Evolutionary conservation across 2,329 filamentous ascomycete species (phyloP), one percentile per base, ranked within the genome.

Genomic region (Fusarium sp.): DNA sequence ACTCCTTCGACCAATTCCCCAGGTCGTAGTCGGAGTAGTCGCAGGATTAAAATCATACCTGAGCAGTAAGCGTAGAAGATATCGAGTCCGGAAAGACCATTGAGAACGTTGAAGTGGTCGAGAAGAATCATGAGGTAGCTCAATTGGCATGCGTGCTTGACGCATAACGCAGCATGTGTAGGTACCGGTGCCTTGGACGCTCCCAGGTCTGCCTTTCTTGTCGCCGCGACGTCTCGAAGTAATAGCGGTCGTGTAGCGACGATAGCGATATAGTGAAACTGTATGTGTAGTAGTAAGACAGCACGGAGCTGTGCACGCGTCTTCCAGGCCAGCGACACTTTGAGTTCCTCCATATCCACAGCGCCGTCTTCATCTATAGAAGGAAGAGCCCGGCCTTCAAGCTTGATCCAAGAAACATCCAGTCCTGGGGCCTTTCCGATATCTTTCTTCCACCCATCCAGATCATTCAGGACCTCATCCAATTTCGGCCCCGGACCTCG

Each of bases 61-160:
- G 77, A 75, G 45, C 75, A 79, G 59, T 79, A 80, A 34, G 76
- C 73, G 53, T 80, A 80, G 37, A 79, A 80, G 4, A 79, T 71
- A 30, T 81, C 79, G 1, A 80, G 68, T 3, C 78, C 78, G 1
- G 78, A 78, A 10, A 78, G 66, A 2, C 79, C 78, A 49, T 80
- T 78, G 9, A 81, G 51, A 1, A 78, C 70, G 21, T 74, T 69
- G 41, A 80, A 79, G 6, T 70, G 72, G 37, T 79, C 74, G 0
- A 81, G 74, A 1, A 81, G 69, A 16, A 80, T 71, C 46, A 77
- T 72, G 0, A 79, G 61, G 8, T 74, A 74, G 23, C 76, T 72
- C 41, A 80, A 65, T 46, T 79, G 78, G 9, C 71, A 75, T 16
- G 79, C 78, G 37, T 80, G 76, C 41, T 70, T 65, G 10, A 79